Conservation (phyloP, 225 moss, liverwort and hornwort genomes). For the Bryoerythrophyllum caledonicum region DNA sequence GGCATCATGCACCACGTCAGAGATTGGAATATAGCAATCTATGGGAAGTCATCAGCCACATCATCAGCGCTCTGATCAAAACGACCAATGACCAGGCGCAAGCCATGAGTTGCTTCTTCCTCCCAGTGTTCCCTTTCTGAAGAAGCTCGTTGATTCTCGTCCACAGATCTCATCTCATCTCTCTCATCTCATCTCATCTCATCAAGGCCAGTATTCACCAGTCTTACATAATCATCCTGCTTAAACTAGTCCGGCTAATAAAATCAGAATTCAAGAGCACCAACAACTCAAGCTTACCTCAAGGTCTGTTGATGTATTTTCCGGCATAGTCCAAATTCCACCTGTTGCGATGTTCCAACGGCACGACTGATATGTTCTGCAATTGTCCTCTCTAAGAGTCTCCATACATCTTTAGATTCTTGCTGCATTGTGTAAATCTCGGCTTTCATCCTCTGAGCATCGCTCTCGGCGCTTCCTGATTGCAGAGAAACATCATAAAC, state of each 20-base stretch:
- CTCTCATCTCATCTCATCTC: too few relatives aligned
- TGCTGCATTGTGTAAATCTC: slow-evolving; percentile 63
- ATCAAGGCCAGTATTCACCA: not conserved
- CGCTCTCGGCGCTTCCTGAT: slow-evolving; percentile 58
- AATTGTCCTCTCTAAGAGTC: slow-evolving; percentile 49
- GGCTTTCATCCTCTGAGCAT: slow-evolving; percentile 63
- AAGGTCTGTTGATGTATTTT: slow-evolving; percentile 53
- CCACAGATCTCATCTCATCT: not conserved
- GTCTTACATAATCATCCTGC: not conserved
- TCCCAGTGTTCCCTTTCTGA: not conserved
- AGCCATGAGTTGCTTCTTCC: not conserved
- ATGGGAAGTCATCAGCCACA: not conserved
- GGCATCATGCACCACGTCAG: slow-evolving; percentile 17
- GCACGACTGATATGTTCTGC: slow-evolving; percentile 54
- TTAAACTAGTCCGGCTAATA: slow-evolving; percentile 2
- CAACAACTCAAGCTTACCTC: slow-evolving; percentile 34
- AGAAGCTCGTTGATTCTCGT: not conserved
- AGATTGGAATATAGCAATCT: not conserved
- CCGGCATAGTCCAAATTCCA: slow-evolving; percentile 50
- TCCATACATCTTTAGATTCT: slow-evolving; percentile 57
- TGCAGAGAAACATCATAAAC: slow-evolving; percentile 9
- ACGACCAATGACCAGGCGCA: not conserved
- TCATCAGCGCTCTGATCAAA: not conserved
- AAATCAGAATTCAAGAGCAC: not conserved
- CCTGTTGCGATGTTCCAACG: slow-evolving; percentile 55